A percentile compares a stretch with the other conserved stretches of the same genome.
These are phyloP conservation scores for Pseudozyma sp. DNA, from an alignment of 1,284 basidiomycete genomes.

Conservation along the genomic window DNA sequence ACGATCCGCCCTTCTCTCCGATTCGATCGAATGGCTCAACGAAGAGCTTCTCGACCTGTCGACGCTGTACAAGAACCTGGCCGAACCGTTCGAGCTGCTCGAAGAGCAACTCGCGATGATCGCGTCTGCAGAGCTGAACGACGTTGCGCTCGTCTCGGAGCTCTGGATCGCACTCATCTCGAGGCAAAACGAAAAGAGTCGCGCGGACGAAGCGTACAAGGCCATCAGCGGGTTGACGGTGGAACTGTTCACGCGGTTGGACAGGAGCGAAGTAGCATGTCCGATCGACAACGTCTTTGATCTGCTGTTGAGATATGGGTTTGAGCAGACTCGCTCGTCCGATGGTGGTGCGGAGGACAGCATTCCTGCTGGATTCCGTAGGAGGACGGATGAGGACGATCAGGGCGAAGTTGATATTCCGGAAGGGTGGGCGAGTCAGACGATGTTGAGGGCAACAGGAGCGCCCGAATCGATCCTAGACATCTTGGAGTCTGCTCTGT, in stretches of 20 bases:
- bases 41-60: conserved; percentile 71
- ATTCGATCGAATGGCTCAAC: conserved; percentile 70
- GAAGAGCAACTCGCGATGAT: conserved; percentile 89
- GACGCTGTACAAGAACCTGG: conserved; percentile 85
- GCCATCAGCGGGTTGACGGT: conserved; percentile 44
- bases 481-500: conserved; percentile 85
- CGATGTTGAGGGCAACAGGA: conserved; percentile 81
- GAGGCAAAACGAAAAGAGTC: conserved; percentile 73
- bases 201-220: conserved; percentile 47
- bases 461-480: conserved; percentile 84
- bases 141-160: conserved; percentile 81
- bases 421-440: conserved; percentile 81
- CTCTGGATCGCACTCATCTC: conserved; percentile 91
- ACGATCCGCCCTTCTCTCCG: conserved; percentile 72
- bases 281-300: conserved; percentile 61
- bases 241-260: conserved; percentile 46
- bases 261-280: conserved; percentile 59
- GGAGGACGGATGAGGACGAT: conserved; percentile 3
- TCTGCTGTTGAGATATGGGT: conserved; percentile 59
- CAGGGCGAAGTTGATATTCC: conserved; percentile 28
- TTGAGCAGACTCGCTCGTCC: conserved; percentile 33
- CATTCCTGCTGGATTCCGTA: conserved; percentile 30
- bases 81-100: conserved; percentile 85
- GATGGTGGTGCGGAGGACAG: conserved; percentile 21
- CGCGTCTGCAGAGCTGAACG: conserved; percentile 90